These are phyloP conservation scores for Cryptomeria japonica DNA, from an alignment of 75 land plant genomes.

Conservation along the genomic window DNA sequence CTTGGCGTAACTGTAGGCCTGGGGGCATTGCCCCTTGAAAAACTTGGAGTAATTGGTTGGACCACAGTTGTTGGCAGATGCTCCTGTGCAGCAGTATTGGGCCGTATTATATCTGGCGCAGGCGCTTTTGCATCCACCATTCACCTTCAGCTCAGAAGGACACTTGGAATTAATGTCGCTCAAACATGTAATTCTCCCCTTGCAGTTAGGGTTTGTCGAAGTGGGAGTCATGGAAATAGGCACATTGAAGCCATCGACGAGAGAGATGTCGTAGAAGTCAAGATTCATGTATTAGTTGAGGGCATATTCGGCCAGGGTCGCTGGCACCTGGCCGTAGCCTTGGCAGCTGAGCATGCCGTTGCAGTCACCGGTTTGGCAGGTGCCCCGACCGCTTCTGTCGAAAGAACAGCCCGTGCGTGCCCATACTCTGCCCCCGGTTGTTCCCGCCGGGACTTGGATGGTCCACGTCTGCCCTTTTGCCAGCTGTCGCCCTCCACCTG, in stretches of 20 bases:
- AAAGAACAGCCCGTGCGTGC: slow-evolving; percentile 66
- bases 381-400: no score
- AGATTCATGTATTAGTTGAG: slow-evolving; percentile 36
- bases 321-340: slow-evolving; percentile 55
- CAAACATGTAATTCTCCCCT: slow-evolving; percentile 29
- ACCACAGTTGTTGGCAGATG: slow-evolving; percentile 32
- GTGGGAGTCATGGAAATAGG: slow-evolving; percentile 55
- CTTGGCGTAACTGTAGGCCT: slow-evolving; percentile 46
- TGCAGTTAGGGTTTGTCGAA: slow-evolving; percentile 14
- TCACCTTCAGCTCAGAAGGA: slow-evolving; percentile 44
- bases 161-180: slow-evolving; percentile 55
- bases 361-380: no score
- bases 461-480: slow-evolving; percentile 32
- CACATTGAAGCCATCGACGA: slow-evolving; percentile 11
- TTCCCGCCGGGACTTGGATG: slow-evolving; percentile 25
- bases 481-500: slow-evolving; percentile 53
- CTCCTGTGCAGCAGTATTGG: slow-evolving; percentile 62
- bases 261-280: slow-evolving; percentile 25
- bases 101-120: slow-evolving; percentile 53
- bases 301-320: slow-evolving; percentile 68
- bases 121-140: slow-evolving; percentile 69
- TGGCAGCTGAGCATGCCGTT: slow-evolving; percentile 38
- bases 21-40: slow-evolving; percentile 68
- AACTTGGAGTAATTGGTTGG: slow-evolving; percentile 58
- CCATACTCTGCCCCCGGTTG: slow-evolving; percentile 53